These are phyloP conservation scores for Fistulifera solaris DNA, from an alignment of 108 stramenopile genomes.

Conservation along the genomic window DNA sequence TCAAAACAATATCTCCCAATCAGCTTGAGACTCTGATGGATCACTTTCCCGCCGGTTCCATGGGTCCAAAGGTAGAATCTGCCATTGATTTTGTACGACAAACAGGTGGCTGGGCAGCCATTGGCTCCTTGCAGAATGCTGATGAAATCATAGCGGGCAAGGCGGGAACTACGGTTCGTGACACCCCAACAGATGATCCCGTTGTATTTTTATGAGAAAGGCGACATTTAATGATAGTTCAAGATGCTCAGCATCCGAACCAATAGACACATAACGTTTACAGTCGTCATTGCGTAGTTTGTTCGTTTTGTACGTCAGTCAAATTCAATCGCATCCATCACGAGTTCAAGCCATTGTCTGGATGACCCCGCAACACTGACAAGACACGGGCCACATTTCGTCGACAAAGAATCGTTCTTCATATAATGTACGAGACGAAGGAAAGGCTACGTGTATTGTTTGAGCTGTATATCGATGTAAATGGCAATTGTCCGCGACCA, in stretches of 20 bases:
- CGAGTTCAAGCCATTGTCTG: conserved; percentile 7
- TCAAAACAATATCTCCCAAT: conserved; percentile 20
- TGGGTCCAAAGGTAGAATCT: conserved; percentile 30
- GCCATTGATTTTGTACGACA: conserved; percentile 24
- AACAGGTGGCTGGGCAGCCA: conserved; percentile 19
- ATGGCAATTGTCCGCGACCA: conserved; percentile 76
- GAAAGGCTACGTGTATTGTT: background rate
- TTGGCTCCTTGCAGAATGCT: conserved; percentile 32
- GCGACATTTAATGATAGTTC: background rate
- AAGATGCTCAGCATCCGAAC: too few species aligned
- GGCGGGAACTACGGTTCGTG: conserved; percentile 16
- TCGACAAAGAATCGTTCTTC: conserved; percentile 40
- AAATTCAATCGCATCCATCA: too few species aligned
- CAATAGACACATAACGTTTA: too few species aligned
- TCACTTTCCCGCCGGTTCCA: conserved; percentile 23
- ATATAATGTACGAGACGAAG: background rate
- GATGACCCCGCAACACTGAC: conserved; percentile 40
- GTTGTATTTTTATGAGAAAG: background rate
- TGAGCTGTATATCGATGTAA: conserved; percentile 44
- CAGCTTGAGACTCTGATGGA: conserved; percentile 1
- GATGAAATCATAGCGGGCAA: conserved; percentile 13
- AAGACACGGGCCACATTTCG: conserved; percentile 53
- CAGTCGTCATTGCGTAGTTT: too few species aligned
- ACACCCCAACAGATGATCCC: background rate
- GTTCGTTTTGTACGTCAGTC: too few species aligned